A percentile compares a stretch with the other conserved stretches of the same genome.
phyloP scores from a whole-genome alignment of 2,329 filamentous ascomycete genomes.

The Leptoxyphium fumago region DNA sequence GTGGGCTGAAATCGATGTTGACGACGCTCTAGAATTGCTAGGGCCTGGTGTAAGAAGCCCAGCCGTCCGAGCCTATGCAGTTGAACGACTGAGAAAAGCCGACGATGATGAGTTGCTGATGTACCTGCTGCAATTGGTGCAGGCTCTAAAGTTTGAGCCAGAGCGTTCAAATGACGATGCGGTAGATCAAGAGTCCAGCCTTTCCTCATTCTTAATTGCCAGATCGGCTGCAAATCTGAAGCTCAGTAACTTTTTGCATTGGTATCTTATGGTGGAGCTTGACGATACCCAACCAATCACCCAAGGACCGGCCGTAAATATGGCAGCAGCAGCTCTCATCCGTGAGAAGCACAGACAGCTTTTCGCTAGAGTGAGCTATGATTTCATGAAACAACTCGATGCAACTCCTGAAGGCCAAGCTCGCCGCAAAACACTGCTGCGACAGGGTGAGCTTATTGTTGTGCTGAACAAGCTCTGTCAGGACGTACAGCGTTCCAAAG shows the following conservation, averaged over 20 bases:
- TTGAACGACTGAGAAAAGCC: conserved; percentile 78
- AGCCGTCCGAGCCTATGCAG: conserved; percentile 80
- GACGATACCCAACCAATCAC: conserved; percentile 50
- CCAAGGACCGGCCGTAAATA: neutral
- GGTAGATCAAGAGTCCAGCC: conserved; percentile 55
- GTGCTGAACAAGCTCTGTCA: conserved; percentile 78
- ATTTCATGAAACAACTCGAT: conserved; percentile 84
- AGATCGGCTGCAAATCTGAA: conserved; percentile 78
- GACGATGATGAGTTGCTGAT: conserved; percentile 83
- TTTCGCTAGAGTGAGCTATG: conserved; percentile 85
- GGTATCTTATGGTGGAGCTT: conserved; percentile 98
- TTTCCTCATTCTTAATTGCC: conserved; percentile 78
- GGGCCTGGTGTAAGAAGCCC: conserved; percentile 84
- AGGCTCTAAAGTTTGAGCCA: conserved; percentile 87
- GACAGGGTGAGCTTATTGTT: conserved; percentile 80
- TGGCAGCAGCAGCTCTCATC: neutral
- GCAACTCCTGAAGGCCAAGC: conserved; percentile 55
- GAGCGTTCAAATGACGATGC: conserved; percentile 42
- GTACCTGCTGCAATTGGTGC: conserved; percentile 86
- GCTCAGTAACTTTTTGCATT: conserved; percentile 88
- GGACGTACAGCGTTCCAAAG: conserved; percentile 69
- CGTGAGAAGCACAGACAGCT: conserved; percentile 59
- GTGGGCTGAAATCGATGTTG: conserved; percentile 94
- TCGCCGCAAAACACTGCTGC: conserved; percentile 58
- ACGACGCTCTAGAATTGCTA: conserved; percentile 86